Base-by-base conservation (phyloP, 2,329 filamentous ascomycete genomes). In the Trichoderma lentiforme region DNA sequence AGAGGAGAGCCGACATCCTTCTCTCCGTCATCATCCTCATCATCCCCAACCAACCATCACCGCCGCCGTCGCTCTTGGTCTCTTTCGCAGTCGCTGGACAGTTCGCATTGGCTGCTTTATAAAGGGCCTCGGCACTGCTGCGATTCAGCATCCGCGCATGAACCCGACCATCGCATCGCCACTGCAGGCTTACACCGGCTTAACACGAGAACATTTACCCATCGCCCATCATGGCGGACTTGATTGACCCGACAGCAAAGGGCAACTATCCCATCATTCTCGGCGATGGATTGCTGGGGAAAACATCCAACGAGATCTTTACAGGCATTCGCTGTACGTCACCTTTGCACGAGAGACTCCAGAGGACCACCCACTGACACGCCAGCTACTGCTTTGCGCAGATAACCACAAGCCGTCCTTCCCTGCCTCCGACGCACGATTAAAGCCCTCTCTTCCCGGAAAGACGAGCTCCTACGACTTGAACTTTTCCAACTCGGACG, bases 261-360 rank as follows among this genome's bases (percentile, higher is more conserved):
- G 88, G 85, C 72, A 88, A 89, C 77, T 91, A 91, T 77, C 89
- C 88, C 64, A 86, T 91, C 71, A 85, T 91, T 61, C 83, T 91
- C 58, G 90, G 89, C 78, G 89, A 91, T 76, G 86, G 86, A 32
- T 81, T 91, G 36, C 81, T 90, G 43, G 86, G 87, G 56, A 87
- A 86, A 74, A 80, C 86, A 1, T 81, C 86, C 36, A 88, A 87
- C 74, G 87, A 90, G 73, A 82, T 88, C 62, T 90, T 88, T 75
- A 91, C 89, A 1, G 87, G 87, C 70, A 83, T 91, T 63, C 83
- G 86, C 81, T 91, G 89, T 90, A 84, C 73, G 67, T 69, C 28
- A 12, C 4, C 24, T 28, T 8, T 26, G 18, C 24, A 6, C 4
- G 65, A 58, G 32, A 61, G 2, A 1, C 18, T 18, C 24, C n/a